These are phyloP conservation scores for Imleria badia DNA, from an alignment of 768 basidiomycete species.

Conservation along the genomic window DNA sequence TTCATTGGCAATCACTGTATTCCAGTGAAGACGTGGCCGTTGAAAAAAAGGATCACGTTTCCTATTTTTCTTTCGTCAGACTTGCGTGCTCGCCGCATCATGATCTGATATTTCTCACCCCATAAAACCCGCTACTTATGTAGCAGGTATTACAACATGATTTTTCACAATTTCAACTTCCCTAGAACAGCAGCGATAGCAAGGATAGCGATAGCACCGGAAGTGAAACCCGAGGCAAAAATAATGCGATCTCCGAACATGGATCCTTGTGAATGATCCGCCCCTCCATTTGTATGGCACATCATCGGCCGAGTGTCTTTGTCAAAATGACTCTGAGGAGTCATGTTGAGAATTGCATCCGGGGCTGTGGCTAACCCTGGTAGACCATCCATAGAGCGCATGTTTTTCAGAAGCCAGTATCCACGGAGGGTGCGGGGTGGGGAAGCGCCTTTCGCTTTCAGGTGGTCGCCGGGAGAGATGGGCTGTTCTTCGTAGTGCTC, in stretches of 20 bases:
- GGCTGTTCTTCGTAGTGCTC: not conserved
- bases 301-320: constrained; percentile 14
- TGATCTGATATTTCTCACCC: too few relatives aligned
- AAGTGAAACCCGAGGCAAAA: constrained; percentile 20
- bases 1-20: too few relatives aligned
- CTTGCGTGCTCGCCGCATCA: too few relatives aligned
- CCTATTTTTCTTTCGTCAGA: too few relatives aligned
- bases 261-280: not conserved
- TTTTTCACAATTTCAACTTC: constrained; percentile 3
- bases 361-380: constrained; percentile 41
- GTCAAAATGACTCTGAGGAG: constrained; percentile 20
- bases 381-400: constrained; percentile 55
- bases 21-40: too few relatives aligned
- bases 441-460: constrained; percentile 1
- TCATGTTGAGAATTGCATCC: constrained; percentile 10
- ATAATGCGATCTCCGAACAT: constrained; percentile 2
- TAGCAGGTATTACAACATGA: too few relatives aligned
- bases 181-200: constrained; percentile 8
- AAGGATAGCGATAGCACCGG: constrained; percentile 10
- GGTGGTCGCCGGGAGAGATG: constrained; percentile 1
- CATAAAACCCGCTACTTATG: too few relatives aligned
- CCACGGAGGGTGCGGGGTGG: constrained; percentile 36
- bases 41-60: too few relatives aligned
- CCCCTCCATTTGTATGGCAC: not conserved
- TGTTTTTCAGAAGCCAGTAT: constrained; percentile 54